phyloP scores from a whole-genome alignment of 768 basidiomycete genomes.

The Chiua virens region DNA sequence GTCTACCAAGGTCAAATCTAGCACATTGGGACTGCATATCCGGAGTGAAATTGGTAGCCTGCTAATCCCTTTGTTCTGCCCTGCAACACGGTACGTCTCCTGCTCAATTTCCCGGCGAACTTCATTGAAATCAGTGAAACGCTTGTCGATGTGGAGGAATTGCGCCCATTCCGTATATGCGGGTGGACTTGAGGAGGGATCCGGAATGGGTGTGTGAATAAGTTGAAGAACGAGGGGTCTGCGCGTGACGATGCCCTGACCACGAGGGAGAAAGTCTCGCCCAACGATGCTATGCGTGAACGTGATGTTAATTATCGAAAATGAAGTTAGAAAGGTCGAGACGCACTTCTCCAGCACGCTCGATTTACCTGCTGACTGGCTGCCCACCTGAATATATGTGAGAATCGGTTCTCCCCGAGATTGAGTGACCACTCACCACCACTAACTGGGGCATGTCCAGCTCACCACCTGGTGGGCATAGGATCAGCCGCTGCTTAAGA shows the following conservation, averaged over 20 bases:
- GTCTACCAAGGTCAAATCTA: slow-evolving; percentile 96
- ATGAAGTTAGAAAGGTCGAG: slow-evolving; percentile 1
- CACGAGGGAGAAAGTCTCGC: slow-evolving; percentile 84
- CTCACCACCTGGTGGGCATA: slow-evolving; percentile 63
- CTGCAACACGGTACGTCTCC: slow-evolving; percentile 95
- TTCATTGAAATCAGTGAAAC: slow-evolving; percentile 95
- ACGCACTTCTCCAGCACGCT: slow-evolving; percentile 93
- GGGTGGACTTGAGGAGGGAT: slow-evolving; percentile 43
- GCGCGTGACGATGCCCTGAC: slow-evolving; percentile 93
- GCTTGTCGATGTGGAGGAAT: slow-evolving; percentile 94
- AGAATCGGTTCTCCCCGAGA: not conserved
- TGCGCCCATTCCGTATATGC: slow-evolving; percentile 87
- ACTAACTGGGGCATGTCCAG: slow-evolving; percentile 91
- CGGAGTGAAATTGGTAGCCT: slow-evolving; percentile 93
- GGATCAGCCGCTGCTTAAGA: slow-evolving; percentile 6
- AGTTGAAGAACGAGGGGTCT: slow-evolving; percentile 94
- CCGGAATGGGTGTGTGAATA: slow-evolving; percentile 80
- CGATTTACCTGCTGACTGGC: slow-evolving; percentile 95
- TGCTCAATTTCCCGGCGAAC: slow-evolving; percentile 96
- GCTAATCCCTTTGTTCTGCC: slow-evolving; percentile 98
- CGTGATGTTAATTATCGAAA: not conserved
- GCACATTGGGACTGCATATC: slow-evolving; percentile 93
- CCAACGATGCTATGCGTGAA: slow-evolving; percentile 77
- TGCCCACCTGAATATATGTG: slow-evolving; percentile 68
- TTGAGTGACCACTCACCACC: slow-evolving; percentile 57